Evolutionary conservation across 164 flowering plant species (phyloP).

Genomic region (Vitis amurensis): DNA sequence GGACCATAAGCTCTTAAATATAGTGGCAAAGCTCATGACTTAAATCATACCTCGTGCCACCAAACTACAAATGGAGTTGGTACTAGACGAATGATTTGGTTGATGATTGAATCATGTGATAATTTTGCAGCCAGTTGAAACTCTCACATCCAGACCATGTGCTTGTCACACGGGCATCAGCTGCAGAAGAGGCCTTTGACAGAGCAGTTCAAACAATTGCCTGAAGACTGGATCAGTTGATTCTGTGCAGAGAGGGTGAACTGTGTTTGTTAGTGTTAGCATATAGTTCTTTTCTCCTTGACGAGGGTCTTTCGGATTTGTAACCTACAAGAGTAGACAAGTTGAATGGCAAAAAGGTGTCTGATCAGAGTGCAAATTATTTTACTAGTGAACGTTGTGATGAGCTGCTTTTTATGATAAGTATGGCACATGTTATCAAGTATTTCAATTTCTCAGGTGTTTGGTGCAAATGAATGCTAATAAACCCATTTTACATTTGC

Average conservation of each 20-base stretch:
- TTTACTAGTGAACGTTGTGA: not conserved
- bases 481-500: too few relatives aligned
- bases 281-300: not conserved
- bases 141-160: slow-evolving; percentile 76
- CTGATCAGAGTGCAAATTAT: not conserved
- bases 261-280: not conserved
- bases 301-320: slow-evolving; percentile 6
- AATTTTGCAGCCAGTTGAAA: slow-evolving; percentile 82
- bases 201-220: slow-evolving; percentile 74
- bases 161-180: slow-evolving; percentile 62
- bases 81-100: not conserved
- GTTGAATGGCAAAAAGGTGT: not conserved
- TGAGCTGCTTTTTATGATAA: not conserved
- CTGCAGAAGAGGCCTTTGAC: slow-evolving; percentile 83
- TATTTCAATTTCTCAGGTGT: too few relatives aligned
- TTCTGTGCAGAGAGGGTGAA: slow-evolving; percentile 5
- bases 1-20: too few relatives aligned
- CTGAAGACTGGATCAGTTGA: slow-evolving; percentile 19
- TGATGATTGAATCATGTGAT: slow-evolving; percentile 8
- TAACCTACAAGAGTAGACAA: slow-evolving; percentile 9
- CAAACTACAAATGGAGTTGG: not conserved
- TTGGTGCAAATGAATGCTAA: too few relatives aligned
- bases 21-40: too few relatives aligned
- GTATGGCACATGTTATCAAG: too few relatives aligned
- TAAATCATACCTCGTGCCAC: not conserved